Evolutionary conservation across 2,329 filamentous ascomycete genomes (phyloP), one percentile per base, ranked within the genome.

Genomic region (Claviceps fusiformis): DNA sequence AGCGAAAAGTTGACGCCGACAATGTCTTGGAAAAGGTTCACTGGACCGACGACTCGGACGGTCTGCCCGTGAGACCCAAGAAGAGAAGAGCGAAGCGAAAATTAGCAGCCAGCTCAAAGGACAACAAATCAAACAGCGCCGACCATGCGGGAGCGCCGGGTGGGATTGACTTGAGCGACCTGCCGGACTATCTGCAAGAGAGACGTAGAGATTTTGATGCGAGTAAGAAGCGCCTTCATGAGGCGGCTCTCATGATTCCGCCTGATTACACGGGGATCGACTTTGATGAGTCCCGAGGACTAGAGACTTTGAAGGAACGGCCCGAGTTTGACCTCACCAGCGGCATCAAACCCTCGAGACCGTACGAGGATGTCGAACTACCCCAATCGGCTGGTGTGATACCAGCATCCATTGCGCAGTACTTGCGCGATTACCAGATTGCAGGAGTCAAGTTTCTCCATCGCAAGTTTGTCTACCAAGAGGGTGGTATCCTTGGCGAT

Each of bases 391-490:
- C 82, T 0, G 92, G 91, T 0, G 65, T 90, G 3, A 90, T 98
- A 44, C 93, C 93, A 0, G 90, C 88, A 0, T 81, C 89, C 0
- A 89, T 97, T 54, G 91, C 92, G 0, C 91, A 93, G 65, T 96
- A 93, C 71, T 74, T 98, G 51, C 83, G 93, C 57, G 87, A 91
- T 59, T 98, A 98, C 63, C 93, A 98, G 67, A 76, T 97, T 1
- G 80, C 87, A 33, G 93, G 93, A 5, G 88, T 86, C 15, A 78
- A 80, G 37, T 97, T 96, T 63, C 75, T 98, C 8, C 91, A 97
- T 66, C 81, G 88, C 57, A 79, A 88, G 27, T 97, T 97, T 65
- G 86, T 96, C 4, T 92, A 89, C 60, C 93, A 98, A 64, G 86
- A 85, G 62, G 93, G 93, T 1, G 89, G 87, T 1, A 87, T 98